These are phyloP conservation scores for Cercospora sp. DNA, from an alignment of 2,329 filamentous ascomycete species.

Conservation along the genomic window DNA sequence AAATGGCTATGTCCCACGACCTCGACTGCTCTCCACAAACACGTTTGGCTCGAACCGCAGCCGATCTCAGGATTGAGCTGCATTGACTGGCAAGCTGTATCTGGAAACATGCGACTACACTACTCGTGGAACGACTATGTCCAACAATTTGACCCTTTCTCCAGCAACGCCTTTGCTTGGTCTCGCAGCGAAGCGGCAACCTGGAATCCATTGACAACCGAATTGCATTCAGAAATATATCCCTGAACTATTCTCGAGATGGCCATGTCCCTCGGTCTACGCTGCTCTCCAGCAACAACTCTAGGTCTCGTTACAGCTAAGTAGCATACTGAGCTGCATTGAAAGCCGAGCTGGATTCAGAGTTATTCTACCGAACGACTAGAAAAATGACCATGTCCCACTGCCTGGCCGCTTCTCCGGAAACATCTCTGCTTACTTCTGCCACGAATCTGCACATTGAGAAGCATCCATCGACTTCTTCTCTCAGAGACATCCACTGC, in stretches of 20 bases:
- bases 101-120: too few relatives aligned
- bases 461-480: neutral
- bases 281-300: neutral
- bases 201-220: too few relatives aligned
- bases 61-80: too few relatives aligned
- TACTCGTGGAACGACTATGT: too few relatives aligned
- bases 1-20: neutral
- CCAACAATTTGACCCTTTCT: too few relatives aligned
- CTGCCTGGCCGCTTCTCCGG: neutral
- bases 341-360: neutral
- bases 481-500: neutral
- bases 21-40: neutral
- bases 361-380: neutral
- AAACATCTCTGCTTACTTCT: neutral
- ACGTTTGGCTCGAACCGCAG: too few relatives aligned
- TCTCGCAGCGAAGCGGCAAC: too few relatives aligned
- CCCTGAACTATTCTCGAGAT: too few relatives aligned
- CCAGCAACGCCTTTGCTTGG: too few relatives aligned
- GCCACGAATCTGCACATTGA: neutral
- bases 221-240: too few relatives aligned
- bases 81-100: too few relatives aligned
- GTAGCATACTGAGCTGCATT: neutral
- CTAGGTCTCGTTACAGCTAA: neutral
- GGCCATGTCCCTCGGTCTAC: too few relatives aligned
- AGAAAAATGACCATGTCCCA: neutral